A percentile compares a stretch with the other conserved stretches of the same genome.
Evolutionary conservation across 306 rosid genomes (phyloP).

Genomic region (Malus fusca): DNA sequence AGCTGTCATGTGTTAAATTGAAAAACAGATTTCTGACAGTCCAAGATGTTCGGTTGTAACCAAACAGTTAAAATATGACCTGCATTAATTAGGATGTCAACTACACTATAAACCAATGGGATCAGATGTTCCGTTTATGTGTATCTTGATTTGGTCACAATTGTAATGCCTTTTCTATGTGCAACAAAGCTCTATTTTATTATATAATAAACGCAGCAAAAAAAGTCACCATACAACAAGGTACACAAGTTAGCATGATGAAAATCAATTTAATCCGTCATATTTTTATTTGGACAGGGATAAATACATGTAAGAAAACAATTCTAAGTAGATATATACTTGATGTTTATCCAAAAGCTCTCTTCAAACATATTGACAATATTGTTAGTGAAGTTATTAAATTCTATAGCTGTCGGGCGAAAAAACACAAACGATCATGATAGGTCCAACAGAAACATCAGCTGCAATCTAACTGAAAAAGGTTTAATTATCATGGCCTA

Average conservation of each 20-base stretch:
- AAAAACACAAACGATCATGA: background rate
- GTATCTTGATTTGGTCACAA: background rate
- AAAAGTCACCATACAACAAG: background rate
- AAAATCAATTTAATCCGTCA: background rate
- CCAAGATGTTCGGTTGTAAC: background rate
- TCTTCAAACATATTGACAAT: background rate
- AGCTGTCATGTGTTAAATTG: background rate
- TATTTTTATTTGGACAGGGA: background rate
- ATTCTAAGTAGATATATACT: background rate
- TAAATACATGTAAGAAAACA: background rate
- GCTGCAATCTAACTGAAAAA: background rate
- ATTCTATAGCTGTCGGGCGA: background rate
- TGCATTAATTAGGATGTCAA: background rate
- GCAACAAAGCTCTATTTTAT: background rate
- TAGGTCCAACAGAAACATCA: background rate
- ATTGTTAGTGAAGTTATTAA: background rate
- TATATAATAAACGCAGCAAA: background rate
- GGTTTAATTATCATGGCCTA: background rate
- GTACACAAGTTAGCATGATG: background rate
- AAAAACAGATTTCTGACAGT: background rate
- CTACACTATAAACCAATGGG: background rate
- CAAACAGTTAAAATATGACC: background rate
- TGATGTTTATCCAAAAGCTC: background rate
- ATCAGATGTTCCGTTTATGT: background rate
- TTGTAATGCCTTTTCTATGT: background rate